Evolutionary conservation across 305 asterid genomes (phyloP), one percentile per base, ranked within the genome.

Genomic region (Ajuga reptans): DNA sequence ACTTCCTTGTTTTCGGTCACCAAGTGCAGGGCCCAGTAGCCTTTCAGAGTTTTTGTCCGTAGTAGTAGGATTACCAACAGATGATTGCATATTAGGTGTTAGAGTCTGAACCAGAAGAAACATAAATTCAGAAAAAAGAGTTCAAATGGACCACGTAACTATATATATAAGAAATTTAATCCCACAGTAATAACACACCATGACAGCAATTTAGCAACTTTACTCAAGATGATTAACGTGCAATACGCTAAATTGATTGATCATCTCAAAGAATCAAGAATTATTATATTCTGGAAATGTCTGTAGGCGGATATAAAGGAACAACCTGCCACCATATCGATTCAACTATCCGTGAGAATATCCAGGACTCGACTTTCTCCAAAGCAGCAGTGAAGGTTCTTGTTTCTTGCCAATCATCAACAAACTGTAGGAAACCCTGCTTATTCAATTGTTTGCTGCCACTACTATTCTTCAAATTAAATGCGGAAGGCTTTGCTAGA

Each of bases 271-370:
- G 10, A 57, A 41, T 29, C 64, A 74, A 29, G 43, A 33, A 54
- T 55, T 27, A 12, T 12, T 11, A 59, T 6, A n/a, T n/a, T n/a
- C 66, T 39, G 8, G 34, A 24, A 63, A 49, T 63, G 60, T 49
- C 41, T 47, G n/a, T 43, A 45, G 15, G 45, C 39, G 49, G 61
- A 12, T 6, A 49, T 41, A 76, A 33, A 49, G 27, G 17, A 73
- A 72, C 80, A 66, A 92, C 98, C 98, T 92, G 96, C 98, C 98
- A 89, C 98, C 97, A 92, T 82, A 92, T 88, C 18, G 97, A 92
- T 78, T 92, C 97, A 41, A 92, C 90, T 31, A 88, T 86, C 79
- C 97, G 84, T 47, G 85, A 87, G 82, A 92, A 92, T 72, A 92
- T 87, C 97, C 98, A 90, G 57, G 95, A 85, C 81, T 92, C 97